phyloP scores from a whole-genome alignment of 208 protist genomes.

The Herpetomonas muscarum region DNA sequence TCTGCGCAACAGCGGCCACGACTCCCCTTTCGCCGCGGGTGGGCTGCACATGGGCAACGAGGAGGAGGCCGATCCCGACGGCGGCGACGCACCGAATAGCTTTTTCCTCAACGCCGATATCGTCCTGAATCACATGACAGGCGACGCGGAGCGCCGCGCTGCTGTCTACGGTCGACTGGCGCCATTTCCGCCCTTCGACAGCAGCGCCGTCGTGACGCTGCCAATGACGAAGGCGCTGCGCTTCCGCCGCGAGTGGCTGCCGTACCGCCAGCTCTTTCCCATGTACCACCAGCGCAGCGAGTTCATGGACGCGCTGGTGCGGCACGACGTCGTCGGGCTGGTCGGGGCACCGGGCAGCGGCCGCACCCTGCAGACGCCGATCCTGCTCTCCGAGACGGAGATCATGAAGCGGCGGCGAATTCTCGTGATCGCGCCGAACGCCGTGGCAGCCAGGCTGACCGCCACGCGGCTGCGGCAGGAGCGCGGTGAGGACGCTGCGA shows the following conservation, averaged over 20 bases:
- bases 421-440: constrained; percentile 65
- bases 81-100: neutral
- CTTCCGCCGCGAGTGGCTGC: constrained; percentile 75
- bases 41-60: too few species aligned
- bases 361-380: constrained; percentile 70
- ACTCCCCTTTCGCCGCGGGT: too few species aligned
- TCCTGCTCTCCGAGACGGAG: constrained; percentile 82
- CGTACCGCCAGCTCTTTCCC: constrained; percentile 75
- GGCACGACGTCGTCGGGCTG: constrained; percentile 51
- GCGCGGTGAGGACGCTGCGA: constrained; percentile 60
- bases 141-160: constrained; percentile 7
- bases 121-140: constrained; percentile 10
- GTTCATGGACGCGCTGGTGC: constrained; percentile 67
- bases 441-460: constrained; percentile 47
- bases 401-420: constrained; percentile 71
- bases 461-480: constrained; percentile 75
- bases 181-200: constrained; percentile 56
- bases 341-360: constrained; percentile 55
- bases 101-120: neutral
- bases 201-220: constrained; percentile 29
- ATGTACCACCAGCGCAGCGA: constrained; percentile 70
- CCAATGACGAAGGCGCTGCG: constrained; percentile 79
- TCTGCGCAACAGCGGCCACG: too few species aligned
- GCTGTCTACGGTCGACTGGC: constrained; percentile 42
- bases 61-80: neutral